Conservation (phyloP, 2,329 filamentous ascomycete species). For the Nothomitra cinnamomea region DNA sequence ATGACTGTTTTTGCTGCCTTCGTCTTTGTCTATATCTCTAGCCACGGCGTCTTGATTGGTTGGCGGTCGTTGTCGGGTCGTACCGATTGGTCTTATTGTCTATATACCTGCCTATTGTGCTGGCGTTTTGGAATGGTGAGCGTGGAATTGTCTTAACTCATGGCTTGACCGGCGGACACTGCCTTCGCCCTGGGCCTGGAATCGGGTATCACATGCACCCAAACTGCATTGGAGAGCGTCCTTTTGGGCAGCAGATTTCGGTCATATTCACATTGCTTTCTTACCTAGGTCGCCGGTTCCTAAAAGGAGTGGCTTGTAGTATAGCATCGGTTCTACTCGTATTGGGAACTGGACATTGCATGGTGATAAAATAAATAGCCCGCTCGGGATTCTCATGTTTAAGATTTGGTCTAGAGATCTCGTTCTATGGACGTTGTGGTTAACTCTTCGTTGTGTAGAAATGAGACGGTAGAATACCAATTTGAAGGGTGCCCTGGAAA, state of each 20-base stretch:
- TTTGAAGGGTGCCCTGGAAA: too few species aligned
- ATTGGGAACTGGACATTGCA: background rate
- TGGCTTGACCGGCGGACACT: background rate
- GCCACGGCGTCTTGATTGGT: background rate
- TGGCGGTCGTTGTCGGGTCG: background rate
- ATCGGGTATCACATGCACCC: background rate
- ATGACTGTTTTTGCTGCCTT: background rate
- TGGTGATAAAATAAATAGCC: background rate
- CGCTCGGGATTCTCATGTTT: too few species aligned
- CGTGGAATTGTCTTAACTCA: background rate
- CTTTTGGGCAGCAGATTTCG: background rate
- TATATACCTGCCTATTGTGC: background rate
- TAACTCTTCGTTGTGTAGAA: too few species aligned
- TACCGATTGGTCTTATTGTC: background rate
- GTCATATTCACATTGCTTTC: background rate
- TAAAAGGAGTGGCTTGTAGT: background rate
- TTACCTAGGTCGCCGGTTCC: background rate
- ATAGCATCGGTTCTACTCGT: background rate
- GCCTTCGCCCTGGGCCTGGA: background rate
- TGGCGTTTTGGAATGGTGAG: background rate
- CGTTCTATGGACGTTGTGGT: too few species aligned
- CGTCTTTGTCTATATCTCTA: background rate
- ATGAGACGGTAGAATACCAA: too few species aligned
- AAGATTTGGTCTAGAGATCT: too few species aligned
- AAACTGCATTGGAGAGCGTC: background rate